phyloP scores from a whole-genome alignment of 768 basidiomycete genomes.

The Gautieria morchelliformis region DNA sequence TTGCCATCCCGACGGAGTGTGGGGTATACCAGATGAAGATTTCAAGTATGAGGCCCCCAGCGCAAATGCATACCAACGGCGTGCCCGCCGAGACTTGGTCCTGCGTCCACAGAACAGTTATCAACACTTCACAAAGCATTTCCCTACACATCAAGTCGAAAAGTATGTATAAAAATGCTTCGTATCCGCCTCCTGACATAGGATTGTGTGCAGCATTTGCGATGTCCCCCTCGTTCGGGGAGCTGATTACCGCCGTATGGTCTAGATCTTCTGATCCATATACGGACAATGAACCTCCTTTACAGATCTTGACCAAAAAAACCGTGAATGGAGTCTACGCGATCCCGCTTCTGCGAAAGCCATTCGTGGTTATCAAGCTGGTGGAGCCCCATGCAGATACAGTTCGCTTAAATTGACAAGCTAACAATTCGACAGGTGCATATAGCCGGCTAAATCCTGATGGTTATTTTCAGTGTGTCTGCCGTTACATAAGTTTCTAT shows the following conservation, averaged over 20 bases:
- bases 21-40: conserved; percentile 1
- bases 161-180: conserved; percentile 31
- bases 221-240: conserved; percentile 44
- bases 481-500: not conserved
- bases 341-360: conserved; percentile 54
- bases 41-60: not conserved
- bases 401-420: not conserved
- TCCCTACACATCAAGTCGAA: conserved; percentile 42
- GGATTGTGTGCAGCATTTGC: conserved; percentile 36
- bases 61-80: conserved; percentile 1
- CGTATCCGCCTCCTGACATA: not conserved
- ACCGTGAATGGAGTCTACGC: conserved; percentile 50
- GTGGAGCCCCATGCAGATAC: conserved; percentile 21
- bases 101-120: not conserved
- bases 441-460: conserved; percentile 51
- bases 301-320: conserved; percentile 33
- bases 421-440: conserved; percentile 25
- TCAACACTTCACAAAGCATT: conserved; percentile 58
- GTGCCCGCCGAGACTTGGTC: not conserved
- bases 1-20: not conserved
- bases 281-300: not conserved
- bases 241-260: conserved; percentile 62
- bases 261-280: not conserved
- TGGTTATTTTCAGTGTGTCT: conserved; percentile 37
- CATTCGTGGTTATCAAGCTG: conserved; percentile 38